These are phyloP conservation scores for Plasmodium falciparum DNA, from an alignment of 169 alveolate species.

Conservation along the genomic window DNA sequence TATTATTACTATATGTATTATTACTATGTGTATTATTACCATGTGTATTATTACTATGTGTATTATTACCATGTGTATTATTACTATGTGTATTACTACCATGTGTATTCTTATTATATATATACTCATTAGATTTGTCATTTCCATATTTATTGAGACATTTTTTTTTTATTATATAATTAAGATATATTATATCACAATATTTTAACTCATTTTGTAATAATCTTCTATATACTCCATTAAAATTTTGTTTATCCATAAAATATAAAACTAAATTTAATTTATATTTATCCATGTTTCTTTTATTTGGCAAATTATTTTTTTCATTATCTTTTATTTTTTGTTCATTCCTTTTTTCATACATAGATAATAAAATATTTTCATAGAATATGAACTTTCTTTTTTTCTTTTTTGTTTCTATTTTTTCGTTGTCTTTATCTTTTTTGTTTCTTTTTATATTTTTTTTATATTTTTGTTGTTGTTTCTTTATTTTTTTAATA, in stretches of 20 bases:
- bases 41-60: too few species aligned
- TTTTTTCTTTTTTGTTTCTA: neutral
- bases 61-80: too few species aligned
- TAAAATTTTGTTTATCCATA: conserved; percentile 3
- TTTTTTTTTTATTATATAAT: neutral
- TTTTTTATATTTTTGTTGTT: neutral
- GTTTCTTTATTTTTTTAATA: neutral
- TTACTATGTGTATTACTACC: too few species aligned
- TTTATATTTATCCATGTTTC: conserved; percentile 7
- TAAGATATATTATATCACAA: conserved; percentile 25
- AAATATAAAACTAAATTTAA: conserved; percentile 20
- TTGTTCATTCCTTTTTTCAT: neutral
- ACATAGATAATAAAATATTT: neutral
- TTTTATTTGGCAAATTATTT: neutral
- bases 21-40: neutral
- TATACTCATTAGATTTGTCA: too few species aligned
- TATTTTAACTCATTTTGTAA: conserved; percentile 10
- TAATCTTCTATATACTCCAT: conserved; percentile 15
- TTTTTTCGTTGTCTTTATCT: neutral
- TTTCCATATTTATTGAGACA: neutral
- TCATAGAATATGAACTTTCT: neutral
- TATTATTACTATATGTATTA: neutral
- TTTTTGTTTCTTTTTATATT: neutral
- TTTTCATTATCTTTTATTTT: neutral
- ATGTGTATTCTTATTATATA: too few species aligned